phyloP scores from a whole-genome alignment of 768 basidiomycete species.

The Ramaria sp. region DNA sequence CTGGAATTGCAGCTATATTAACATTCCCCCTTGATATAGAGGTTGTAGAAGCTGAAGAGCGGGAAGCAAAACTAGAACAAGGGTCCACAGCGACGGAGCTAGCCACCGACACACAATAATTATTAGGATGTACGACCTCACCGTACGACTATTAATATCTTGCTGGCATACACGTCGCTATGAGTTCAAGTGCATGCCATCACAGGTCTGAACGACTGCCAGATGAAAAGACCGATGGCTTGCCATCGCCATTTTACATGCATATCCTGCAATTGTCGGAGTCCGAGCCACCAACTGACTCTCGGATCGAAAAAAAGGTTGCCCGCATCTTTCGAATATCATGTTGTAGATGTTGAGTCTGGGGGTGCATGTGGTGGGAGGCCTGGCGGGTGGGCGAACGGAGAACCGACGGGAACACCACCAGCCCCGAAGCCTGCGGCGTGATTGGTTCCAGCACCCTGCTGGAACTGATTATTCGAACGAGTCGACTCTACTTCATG shows the following conservation, averaged over 20 bases:
- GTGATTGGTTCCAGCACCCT: neutral
- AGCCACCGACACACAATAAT: neutral
- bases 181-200: neutral
- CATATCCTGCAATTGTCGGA: neutral
- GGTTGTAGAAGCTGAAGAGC: constrained; percentile 88
- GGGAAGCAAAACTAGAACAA: constrained; percentile 40
- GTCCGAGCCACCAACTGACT: neutral
- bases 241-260: neutral
- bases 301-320: neutral
- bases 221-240: neutral
- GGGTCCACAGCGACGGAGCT: constrained; percentile 12
- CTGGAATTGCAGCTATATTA: constrained; percentile 90
- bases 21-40: constrained; percentile 95
- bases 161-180: neutral
- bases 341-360: neutral
- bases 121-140: neutral
- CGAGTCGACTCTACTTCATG: constrained; percentile 50
- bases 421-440: neutral
- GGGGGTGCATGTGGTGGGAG: neutral
- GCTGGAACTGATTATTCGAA: neutral
- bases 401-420: neutral
- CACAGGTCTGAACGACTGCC: neutral
- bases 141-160: neutral
- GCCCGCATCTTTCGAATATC: neutral
- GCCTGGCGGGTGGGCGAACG: neutral